Percentiles rank a stretch among this genome's conserved stretches.
These are phyloP conservation scores for Epichloe aotearoae DNA, from an alignment of 2,329 filamentous ascomycete species.

Conservation along the genomic window DNA sequence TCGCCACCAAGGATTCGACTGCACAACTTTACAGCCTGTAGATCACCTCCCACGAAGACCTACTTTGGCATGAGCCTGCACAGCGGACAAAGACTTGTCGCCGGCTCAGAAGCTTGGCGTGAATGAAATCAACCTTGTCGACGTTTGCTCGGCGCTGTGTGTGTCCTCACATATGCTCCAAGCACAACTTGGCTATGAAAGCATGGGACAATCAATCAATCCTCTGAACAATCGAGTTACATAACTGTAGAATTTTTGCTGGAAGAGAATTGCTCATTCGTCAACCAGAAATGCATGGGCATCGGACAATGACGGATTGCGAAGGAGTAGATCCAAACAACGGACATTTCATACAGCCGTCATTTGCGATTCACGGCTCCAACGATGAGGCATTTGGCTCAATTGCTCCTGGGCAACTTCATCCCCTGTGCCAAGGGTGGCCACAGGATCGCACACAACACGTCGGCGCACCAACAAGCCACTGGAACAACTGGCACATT, in stretches of 20 bases:
- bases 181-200: no score
- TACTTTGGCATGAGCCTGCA: background rate
- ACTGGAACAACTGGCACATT: background rate
- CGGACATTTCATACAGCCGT: background rate
- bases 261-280: background rate
- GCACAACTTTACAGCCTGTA: background rate
- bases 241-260: no score
- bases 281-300: background rate
- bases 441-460: no score
- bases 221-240: no score
- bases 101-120: background rate
- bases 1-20: background rate
- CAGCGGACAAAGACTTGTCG: background rate
- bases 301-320: background rate
- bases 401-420: no score
- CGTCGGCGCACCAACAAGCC: background rate
- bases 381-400: no score
- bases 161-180: background rate
- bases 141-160: background rate
- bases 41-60: background rate
- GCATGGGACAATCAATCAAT: no score
- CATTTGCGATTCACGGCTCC: no score
- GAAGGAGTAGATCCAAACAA: background rate
- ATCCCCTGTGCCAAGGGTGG: no score
- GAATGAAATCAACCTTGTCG: background rate